Conservation (phyloP, 495 filamentous ascomycete genomes). For the Aspergillus haitiensis region DNA sequence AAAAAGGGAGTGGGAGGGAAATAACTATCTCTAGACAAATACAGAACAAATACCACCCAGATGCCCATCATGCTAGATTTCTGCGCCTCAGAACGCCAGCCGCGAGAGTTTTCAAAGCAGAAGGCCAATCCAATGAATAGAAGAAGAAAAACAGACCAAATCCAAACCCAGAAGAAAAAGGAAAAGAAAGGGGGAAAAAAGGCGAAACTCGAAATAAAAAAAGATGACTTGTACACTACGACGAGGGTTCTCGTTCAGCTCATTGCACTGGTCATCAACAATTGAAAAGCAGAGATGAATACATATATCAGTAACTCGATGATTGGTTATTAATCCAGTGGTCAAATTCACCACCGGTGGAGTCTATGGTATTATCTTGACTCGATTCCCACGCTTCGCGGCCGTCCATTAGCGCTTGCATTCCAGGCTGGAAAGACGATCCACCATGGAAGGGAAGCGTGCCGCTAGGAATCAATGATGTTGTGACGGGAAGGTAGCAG, state of each 20-base stretch:
- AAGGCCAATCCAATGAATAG: conserved; percentile 2
- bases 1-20: not conserved
- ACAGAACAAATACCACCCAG: conserved; percentile 13
- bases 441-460: conserved; percentile 9
- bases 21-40: conserved; percentile 2
- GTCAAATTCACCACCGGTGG: conserved; percentile 24
- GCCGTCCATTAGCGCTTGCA: conserved; percentile 15
- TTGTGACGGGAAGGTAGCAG: conserved; percentile 20
- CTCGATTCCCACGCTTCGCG: conserved; percentile 24
- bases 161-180: no score
- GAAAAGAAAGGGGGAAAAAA: no score
- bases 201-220: conserved; percentile 1
- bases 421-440: conserved; percentile 13
- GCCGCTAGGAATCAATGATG: conserved; percentile 15
- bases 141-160: no score
- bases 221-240: conserved; percentile 1
- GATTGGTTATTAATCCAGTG: conserved; percentile 24
- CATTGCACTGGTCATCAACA: conserved; percentile 19
- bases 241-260: conserved; percentile 9
- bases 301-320: conserved; percentile 10
- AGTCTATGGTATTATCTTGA: conserved; percentile 20
- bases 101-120: conserved; percentile 3
- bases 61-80: conserved; percentile 8
- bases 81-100: conserved; percentile 7
- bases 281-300: not conserved